phyloP scores from a whole-genome alignment of 179 eudicot species.

The Spinacia oleracea region DNA sequence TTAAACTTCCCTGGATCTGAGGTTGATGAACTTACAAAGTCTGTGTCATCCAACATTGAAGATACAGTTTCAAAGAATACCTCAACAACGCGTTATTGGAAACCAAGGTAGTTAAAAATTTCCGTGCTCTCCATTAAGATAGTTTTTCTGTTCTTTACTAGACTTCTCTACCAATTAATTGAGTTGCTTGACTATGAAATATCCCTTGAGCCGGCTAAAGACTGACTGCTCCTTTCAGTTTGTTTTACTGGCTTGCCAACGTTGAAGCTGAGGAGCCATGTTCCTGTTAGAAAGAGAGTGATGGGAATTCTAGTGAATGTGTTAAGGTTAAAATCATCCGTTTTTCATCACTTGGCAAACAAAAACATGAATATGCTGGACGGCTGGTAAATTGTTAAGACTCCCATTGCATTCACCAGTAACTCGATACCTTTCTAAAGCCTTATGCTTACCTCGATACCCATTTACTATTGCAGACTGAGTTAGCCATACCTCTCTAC shows the following conservation, averaged over 20 bases:
- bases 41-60: conserved; percentile 53
- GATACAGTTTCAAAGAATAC: conserved; percentile 43
- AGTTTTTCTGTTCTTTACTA: neutral
- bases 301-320: neutral
- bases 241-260: neutral
- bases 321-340: neutral
- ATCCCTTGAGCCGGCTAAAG: neutral
- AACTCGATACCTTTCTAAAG: no score
- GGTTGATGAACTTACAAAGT: conserved; percentile 68
- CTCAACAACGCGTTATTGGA: conserved; percentile 54
- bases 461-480: no score
- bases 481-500: no score
- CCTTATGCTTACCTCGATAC: no score
- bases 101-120: conserved; percentile 59
- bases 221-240: neutral
- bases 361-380: neutral
- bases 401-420: neutral
- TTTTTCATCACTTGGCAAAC: neutral
- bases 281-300: neutral
- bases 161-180: neutral
- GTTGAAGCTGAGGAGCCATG: neutral
- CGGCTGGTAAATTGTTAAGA: neutral
- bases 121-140: neutral
- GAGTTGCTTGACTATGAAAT: conserved; percentile 1
- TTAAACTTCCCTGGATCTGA: conserved; percentile 67